Base-by-base conservation (phyloP, 75 land plant genomes). In the Gnetum montanum region DNA sequence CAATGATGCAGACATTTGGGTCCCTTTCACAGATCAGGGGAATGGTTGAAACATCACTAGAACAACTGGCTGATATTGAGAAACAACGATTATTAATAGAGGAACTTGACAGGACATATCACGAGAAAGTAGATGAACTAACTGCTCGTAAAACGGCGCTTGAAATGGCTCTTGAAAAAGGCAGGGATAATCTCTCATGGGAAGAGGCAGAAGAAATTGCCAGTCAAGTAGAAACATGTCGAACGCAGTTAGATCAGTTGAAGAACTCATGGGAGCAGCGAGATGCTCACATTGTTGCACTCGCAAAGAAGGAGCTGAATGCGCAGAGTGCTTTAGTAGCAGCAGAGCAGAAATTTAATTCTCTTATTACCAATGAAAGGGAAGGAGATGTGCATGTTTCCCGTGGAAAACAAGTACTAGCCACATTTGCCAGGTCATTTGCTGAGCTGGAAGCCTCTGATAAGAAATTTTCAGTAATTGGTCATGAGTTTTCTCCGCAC, bases 171-270 rank as follows among this genome's bases (percentile, higher is more conserved):
- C 73, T 90, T 56, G 64, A 68, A 36, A 77, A 75, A 26, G 86
- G 94, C 6, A 78, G 85, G 49, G 97, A 91, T 59, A 76, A 92
- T 66, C 60, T 88, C 15, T 88, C 97, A 8, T 92, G 97, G 97
- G 97, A 92, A 69, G 97, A 92, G 49, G 94, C 96, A 19, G 96
- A 90, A 56, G 96, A 90, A 57, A 69, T 90, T 48, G 96, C 86
- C 19, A 75, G 81, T 38, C 84, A 86, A 60, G 91, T 82, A 64
- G 96, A 90, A 70, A 72, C 76, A 34, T 90, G 91, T 58, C 64
- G 76, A 29, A 83, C 69, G 45, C 76, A 81, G 64, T 64, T 92
- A 54, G 81, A 84, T 28, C 67, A 78, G 56, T 76, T 92, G 59
- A 86, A 82, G 55, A 81, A 69, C 54, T 45, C 81, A 28, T 90